phyloP scores from a whole-genome alignment of 2,329 filamentous ascomycete genomes.

The Sphaerulina musiva region DNA sequence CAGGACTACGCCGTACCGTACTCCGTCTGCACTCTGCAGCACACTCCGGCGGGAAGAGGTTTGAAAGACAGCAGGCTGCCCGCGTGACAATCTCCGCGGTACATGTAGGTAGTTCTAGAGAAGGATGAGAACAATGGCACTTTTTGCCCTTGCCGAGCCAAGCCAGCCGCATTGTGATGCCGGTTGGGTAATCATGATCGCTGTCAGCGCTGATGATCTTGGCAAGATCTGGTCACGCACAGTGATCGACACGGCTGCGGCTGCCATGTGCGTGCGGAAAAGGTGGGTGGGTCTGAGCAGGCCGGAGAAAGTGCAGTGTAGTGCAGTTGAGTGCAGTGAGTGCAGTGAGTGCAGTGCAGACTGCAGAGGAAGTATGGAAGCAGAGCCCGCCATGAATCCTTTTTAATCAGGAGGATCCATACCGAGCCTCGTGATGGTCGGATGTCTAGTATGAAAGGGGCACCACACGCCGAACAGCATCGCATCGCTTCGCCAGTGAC shows the following conservation, averaged over 20 bases:
- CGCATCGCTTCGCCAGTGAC: neutral
- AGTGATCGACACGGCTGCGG: constrained; percentile 12
- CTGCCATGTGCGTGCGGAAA: constrained; percentile 5
- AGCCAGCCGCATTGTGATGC: neutral
- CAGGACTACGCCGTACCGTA: neutral
- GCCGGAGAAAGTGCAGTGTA: neutral
- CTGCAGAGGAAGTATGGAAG: neutral
- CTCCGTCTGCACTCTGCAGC: neutral
- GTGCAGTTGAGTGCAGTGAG: neutral
- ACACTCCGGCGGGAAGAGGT: neutral
- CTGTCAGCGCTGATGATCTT: neutral
- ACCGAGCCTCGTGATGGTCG: constrained; percentile 4
- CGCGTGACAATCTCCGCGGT: neutral
- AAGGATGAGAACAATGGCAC: neutral
- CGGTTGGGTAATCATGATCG: neutral
- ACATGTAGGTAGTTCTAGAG: too few species aligned
- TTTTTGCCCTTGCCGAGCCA: neutral
- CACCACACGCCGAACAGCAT: constrained; percentile 4
- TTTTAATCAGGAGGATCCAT: constrained; percentile 1
- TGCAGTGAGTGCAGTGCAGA: neutral
- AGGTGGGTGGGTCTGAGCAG: neutral
- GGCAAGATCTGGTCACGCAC: constrained; percentile 4
- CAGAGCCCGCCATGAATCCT: neutral
- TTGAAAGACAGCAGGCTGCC: neutral
- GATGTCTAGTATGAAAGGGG: constrained; percentile 9